phyloP scores from a whole-genome alignment of 2,329 filamentous ascomycete species.

The Fusarium praegraminearum region DNA sequence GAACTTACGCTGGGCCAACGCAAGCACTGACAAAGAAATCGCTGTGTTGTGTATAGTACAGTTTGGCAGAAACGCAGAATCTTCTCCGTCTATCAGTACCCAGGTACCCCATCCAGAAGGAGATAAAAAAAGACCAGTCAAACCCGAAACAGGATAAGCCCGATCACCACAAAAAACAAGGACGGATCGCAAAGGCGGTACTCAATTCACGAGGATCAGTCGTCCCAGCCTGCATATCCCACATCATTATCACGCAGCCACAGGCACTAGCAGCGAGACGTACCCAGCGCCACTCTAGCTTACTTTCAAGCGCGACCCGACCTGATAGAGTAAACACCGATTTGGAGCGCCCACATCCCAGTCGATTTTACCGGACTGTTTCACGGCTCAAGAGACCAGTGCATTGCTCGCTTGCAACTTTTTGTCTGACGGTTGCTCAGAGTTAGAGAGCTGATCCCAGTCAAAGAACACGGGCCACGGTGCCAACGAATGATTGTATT shows the following conservation, averaged over 20 bases:
- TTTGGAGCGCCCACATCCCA: slow-evolving; percentile 26
- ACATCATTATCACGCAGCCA: slow-evolving; percentile 36
- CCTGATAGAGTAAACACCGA: slow-evolving; percentile 22
- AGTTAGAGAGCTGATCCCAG: slow-evolving; percentile 21
- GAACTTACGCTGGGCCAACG: slow-evolving; percentile 10
- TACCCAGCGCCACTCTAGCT: slow-evolving; percentile 21
- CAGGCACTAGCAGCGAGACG: slow-evolving; percentile 20
- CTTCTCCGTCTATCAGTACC: background rate
- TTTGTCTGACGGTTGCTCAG: slow-evolving; percentile 35
- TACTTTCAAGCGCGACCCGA: slow-evolving; percentile 16
- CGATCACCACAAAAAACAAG: slow-evolving; percentile 17
- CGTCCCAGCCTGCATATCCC: slow-evolving; percentile 34
- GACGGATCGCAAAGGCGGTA: slow-evolving; percentile 17
- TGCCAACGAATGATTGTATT: slow-evolving; percentile 28
- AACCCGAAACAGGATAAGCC: slow-evolving; percentile 47
- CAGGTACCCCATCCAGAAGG: slow-evolving; percentile 9
- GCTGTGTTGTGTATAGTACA: slow-evolving; percentile 2
- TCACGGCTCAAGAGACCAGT: slow-evolving; percentile 43
- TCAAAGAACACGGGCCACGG: slow-evolving; percentile 19
- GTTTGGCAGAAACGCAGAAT: slow-evolving; percentile 16
- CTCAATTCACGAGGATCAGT: slow-evolving; percentile 24
- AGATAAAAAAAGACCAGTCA: slow-evolving; percentile 31
- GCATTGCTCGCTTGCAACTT: slow-evolving; percentile 25
- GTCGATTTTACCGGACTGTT: slow-evolving; percentile 32
- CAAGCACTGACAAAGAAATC: slow-evolving; percentile 37